Conservation (phyloP, 2,329 filamentous ascomycete genomes). For the Fusarium agapanthi region DNA sequence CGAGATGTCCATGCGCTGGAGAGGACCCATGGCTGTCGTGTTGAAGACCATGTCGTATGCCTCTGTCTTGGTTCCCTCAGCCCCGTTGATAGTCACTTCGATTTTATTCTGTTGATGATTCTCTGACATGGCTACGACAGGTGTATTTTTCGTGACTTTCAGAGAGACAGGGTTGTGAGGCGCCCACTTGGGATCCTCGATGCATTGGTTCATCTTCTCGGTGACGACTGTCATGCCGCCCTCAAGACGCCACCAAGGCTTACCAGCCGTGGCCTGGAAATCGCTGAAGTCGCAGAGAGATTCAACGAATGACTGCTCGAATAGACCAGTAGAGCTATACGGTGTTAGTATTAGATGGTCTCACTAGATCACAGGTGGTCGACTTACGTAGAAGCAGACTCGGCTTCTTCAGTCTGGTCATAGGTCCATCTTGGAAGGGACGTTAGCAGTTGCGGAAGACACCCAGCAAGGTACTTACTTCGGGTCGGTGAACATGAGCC, state of each 20-base stretch:
- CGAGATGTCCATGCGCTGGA: constrained; percentile 17
- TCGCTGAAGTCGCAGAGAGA: constrained; percentile 24
- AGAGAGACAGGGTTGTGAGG: background rate
- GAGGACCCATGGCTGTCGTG: constrained; percentile 19
- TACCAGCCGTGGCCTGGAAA: background rate
- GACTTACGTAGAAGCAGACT: constrained; percentile 7
- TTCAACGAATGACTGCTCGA: constrained; percentile 18
- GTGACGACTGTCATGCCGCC: constrained; percentile 28
- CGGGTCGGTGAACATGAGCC: constrained; percentile 1
- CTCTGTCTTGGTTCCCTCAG: background rate
- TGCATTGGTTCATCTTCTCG: constrained; percentile 6
- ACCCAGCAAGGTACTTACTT: background rate
- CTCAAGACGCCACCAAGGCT: constrained; percentile 17
- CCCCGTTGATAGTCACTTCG: background rate
- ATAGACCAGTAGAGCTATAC: constrained; percentile 16
- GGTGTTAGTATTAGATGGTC: background rate
- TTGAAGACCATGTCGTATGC: constrained; percentile 30
- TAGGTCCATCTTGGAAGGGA: background rate
- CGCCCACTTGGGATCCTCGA: background rate
- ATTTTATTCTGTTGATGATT: background rate
- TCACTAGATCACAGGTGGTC: fast-evolving
- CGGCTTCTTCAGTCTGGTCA: constrained; percentile 1
- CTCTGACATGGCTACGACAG: constrained; percentile 7
- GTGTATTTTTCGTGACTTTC: background rate
- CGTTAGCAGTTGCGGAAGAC: fast-evolving